Base-by-base conservation (phyloP, 1,284 basidiomycete species). In the Trichosporon faecale region DNA sequence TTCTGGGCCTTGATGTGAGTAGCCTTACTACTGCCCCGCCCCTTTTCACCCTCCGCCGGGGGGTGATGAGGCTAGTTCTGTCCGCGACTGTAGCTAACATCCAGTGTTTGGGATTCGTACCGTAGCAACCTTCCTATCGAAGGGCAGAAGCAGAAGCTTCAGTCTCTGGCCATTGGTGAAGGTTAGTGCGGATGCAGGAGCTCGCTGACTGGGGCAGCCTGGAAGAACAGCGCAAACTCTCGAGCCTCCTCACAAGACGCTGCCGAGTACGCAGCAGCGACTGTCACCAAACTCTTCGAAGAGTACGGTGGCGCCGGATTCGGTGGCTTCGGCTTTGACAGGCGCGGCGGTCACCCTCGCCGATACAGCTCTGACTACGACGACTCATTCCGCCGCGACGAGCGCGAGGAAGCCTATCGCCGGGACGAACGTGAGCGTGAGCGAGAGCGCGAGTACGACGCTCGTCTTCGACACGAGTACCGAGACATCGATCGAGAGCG, bases 1-100 rank as follows among this genome's bases (percentile, higher is more conserved):
- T 61, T 61, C 29, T 27, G 29, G 18, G 57, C 57, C 6, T 14
- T 61, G 27, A 61, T 61, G 57, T 61, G 57, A 61, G 57, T 61
- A 12, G 29, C 23, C 49, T 5, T 6, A 23, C n/a, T n/a, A n/a
- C n/a, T n/a, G n/a, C n/a, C n/a, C n/a, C n/a, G n/a, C n/a, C n/a
- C n/a, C n/a, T n/a, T n/a, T n/a, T n/a, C n/a, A n/a, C n/a, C n/a
- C n/a, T n/a, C n/a, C n/a, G n/a, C n/a, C n/a, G n/a, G n/a, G n/a
- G n/a, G n/a, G n/a, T n/a, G n/a, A n/a, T n/a, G n/a, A n/a, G n/a
- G n/a, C n/a, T n/a, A n/a, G n/a, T n/a, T n/a, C 33, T 25, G 21
- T 29, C 29, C 25, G 55, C n/a, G 11, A 5, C 29, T 31, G 29
- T n/a, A n/a, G 29, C 57, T 61, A 7, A 61, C 57, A 12, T 12